Evolutionary conservation across 495 filamentous ascomycete species (phyloP).

Genomic region (Parathielavia appendiculata): DNA sequence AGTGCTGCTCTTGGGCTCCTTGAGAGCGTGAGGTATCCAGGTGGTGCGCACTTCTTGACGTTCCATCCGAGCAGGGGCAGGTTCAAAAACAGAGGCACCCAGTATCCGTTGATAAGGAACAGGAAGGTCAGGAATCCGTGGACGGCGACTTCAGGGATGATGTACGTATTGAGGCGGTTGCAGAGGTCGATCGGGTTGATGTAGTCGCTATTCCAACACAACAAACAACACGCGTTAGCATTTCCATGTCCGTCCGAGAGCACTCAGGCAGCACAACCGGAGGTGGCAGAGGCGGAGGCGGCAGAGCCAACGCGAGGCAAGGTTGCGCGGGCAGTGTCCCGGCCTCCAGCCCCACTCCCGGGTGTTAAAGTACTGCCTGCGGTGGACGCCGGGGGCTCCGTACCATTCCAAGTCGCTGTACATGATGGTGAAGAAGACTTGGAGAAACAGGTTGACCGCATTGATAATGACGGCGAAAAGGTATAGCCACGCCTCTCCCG

Average conservation of each 20-base stretch:
- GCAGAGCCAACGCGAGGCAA: no score
- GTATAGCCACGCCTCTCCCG: constrained; percentile 98
- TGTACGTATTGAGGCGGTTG: constrained; percentile 99
- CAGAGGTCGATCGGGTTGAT: constrained; percentile 99
- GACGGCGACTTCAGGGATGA: constrained; percentile 96
- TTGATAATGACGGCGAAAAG: constrained; percentile 98
- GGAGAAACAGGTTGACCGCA: constrained; percentile 99
- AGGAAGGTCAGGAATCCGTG: constrained; percentile 91
- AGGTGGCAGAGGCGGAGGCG: not conserved
- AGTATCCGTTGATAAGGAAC: constrained; percentile 98
- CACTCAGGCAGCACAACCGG: constrained; percentile 3
- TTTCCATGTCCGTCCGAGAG: not conserved
- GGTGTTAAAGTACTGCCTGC: not conserved
- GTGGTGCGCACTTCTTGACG: constrained; percentile 77
- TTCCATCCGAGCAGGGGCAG: constrained; percentile 90
- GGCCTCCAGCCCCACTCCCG: not conserved
- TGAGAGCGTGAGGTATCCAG: no score
- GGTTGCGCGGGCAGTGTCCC: no score
- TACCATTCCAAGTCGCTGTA: constrained; percentile 98
- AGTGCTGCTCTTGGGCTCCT: not conserved
- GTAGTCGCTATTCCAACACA: constrained; percentile 69
- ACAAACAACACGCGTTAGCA: not conserved
- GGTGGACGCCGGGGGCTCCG: constrained; percentile 30
- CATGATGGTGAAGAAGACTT: constrained; percentile 99
- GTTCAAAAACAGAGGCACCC: constrained; percentile 89